A percentile compares a stretch with the other conserved stretches of the same genome.
Evolutionary conservation across 2,329 filamentous ascomycete genomes (phyloP).

Genomic region (Purpureocillium takamizusanense): DNA sequence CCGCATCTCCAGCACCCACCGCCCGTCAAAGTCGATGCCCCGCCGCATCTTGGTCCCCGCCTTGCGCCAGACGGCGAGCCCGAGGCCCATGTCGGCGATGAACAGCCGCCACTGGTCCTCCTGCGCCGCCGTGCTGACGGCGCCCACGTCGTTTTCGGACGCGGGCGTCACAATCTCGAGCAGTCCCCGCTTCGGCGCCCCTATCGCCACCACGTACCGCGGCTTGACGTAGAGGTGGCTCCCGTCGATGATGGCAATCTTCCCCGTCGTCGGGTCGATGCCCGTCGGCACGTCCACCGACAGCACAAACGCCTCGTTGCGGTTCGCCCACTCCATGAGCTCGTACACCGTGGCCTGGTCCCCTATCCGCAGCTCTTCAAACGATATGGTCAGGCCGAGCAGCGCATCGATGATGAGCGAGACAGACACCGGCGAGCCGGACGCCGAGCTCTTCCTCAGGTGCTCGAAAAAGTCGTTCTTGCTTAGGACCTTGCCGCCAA

Average conservation of each 20-base stretch:
- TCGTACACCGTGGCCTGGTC: slow-evolving; percentile 81
- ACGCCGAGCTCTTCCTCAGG: slow-evolving; percentile 35
- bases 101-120: slow-evolving; percentile 68
- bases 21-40: slow-evolving; percentile 79
- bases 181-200: slow-evolving; percentile 77
- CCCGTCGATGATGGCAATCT: slow-evolving; percentile 59
- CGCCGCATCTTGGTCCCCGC: slow-evolving; percentile 72
- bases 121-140: slow-evolving; percentile 20
- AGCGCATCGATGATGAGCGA: slow-evolving; percentile 84
- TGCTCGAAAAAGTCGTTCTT: slow-evolving; percentile 55
- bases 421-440: slow-evolving; percentile 42
- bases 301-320: slow-evolving; percentile 71
- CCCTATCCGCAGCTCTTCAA: slow-evolving; percentile 76
- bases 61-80: slow-evolving; percentile 75
- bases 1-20: slow-evolving; percentile 71
- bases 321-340: slow-evolving; percentile 89
- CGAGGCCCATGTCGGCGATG: slow-evolving; percentile 80
- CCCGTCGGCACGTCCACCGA: slow-evolving; percentile 90
- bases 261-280: slow-evolving; percentile 69
- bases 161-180: slow-evolving; percentile 61
- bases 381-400: slow-evolving; percentile 76
- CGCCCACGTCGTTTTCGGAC: slow-evolving; percentile 26
- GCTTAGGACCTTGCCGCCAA: slow-evolving; percentile 63
- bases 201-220: slow-evolving; percentile 75
- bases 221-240: slow-evolving; percentile 71